Percentiles rank a stretch among this genome's conserved stretches.
These are phyloP conservation scores for Penicillium sp. DNA, from an alignment of 2,329 filamentous ascomycete species.

Conservation along the genomic window DNA sequence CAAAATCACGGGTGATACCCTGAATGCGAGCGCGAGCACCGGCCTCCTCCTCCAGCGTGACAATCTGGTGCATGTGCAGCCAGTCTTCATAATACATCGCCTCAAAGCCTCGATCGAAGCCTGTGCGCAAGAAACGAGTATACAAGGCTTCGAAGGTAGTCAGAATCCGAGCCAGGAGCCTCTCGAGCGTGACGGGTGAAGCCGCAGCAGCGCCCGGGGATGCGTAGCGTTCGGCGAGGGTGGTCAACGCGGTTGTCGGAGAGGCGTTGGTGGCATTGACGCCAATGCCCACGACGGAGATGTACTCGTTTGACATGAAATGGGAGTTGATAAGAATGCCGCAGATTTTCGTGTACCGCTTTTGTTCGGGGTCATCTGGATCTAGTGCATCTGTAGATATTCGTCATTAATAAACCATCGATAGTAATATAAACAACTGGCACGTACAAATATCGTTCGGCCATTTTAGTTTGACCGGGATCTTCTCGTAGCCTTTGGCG, in stretches of 20 bases:
- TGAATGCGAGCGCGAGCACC: slow-evolving; percentile 66
- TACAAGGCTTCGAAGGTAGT: slow-evolving; percentile 70
- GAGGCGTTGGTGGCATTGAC: slow-evolving; percentile 75
- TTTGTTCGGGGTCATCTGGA: slow-evolving; percentile 44
- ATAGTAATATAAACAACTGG: background rate
- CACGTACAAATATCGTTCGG: slow-evolving; percentile 80
- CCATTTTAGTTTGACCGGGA: slow-evolving; percentile 89
- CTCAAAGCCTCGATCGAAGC: slow-evolving; percentile 67
- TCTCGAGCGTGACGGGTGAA: slow-evolving; percentile 63
- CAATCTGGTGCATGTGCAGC: slow-evolving; percentile 69
- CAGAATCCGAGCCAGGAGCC: slow-evolving; percentile 70
- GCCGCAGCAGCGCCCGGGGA: slow-evolving; percentile 46
- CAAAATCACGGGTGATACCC: slow-evolving; percentile 88
- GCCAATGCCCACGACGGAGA: slow-evolving; percentile 76
- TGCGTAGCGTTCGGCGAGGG: slow-evolving; percentile 49
- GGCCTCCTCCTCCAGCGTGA: slow-evolving; percentile 70
- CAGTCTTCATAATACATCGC: slow-evolving; percentile 70
- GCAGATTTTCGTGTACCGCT: slow-evolving; percentile 73
- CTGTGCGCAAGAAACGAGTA: slow-evolving; percentile 60
- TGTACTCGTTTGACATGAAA: slow-evolving; percentile 68
- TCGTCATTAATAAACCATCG: slow-evolving; percentile 1
- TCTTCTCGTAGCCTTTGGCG: slow-evolving; percentile 60
- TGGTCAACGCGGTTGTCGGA: slow-evolving; percentile 78
- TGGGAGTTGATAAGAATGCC: slow-evolving; percentile 86
- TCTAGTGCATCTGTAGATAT: slow-evolving; percentile 54